These are phyloP conservation scores for Starmerella vitae DNA, from an alignment of 805 yeast species.

Conservation along the genomic window DNA sequence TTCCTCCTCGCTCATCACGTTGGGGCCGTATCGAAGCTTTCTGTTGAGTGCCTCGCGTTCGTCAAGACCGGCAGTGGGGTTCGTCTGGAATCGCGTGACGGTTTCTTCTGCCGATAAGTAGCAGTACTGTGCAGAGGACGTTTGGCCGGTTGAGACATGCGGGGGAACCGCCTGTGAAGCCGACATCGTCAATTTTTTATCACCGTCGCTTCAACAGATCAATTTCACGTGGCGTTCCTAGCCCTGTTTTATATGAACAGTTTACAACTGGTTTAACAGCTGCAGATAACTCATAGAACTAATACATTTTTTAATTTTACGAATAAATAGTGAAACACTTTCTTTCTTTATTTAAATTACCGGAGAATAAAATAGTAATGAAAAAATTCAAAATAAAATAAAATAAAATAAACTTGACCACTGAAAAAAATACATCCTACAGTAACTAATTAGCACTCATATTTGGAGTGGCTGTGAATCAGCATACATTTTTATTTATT, in stretches of 20 bases:
- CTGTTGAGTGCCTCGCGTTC: slow-evolving; percentile 61
- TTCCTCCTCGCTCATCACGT: slow-evolving; percentile 71
- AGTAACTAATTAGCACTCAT: too few relatives aligned
- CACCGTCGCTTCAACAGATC: background rate
- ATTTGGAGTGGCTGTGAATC: too few relatives aligned
- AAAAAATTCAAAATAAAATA: too few relatives aligned
- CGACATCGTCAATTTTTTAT: background rate
- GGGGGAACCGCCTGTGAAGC: background rate
- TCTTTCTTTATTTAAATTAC: too few relatives aligned
- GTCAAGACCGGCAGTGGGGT: slow-evolving; percentile 44
- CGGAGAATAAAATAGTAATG: too few relatives aligned
- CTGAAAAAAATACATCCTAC: too few relatives aligned
- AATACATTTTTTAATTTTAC: too few relatives aligned
- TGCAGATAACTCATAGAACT: too few relatives aligned
- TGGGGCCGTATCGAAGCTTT: slow-evolving; percentile 62
- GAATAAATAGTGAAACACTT: too few relatives aligned
- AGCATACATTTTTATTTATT: too few relatives aligned
- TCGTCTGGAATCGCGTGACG: slow-evolving; percentile 46
- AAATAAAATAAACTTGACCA: too few relatives aligned
- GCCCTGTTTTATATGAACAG: background rate
- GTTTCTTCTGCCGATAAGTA: slow-evolving; percentile 54
- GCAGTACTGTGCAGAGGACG: slow-evolving; percentile 57
- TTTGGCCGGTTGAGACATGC: background rate
- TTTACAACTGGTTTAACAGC: too few relatives aligned
- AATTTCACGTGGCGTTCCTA: background rate